Base-by-base conservation (phyloP, 202 grass and related monocot species). In the Carex arenaria region DNA sequence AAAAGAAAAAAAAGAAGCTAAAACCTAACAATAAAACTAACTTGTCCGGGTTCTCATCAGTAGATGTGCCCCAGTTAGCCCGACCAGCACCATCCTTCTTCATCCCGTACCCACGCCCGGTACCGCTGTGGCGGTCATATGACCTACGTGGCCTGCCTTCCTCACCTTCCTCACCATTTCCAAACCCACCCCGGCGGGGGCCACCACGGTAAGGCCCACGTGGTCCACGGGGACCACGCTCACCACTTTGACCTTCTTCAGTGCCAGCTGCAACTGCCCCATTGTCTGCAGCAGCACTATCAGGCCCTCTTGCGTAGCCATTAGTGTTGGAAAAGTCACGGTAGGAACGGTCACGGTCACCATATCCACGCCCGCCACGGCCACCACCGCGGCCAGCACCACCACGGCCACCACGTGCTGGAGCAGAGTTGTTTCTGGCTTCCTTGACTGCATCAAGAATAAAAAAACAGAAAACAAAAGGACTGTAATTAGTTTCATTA, bases 101-200 rank as follows among this genome's bases (percentile, higher is more conserved):
- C 89, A 93, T 90, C 69, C 82, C 94, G 17, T 86, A 94, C 6
- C 86, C 85, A 2, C 85, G 92, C 6, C 92, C 94, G 3, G 92
- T 94, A 23, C 92, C 94, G 8, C 94, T 97, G 65, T 85, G 92
- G 34, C 92, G 89, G 74, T 97, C 94, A 73, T 89, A 94, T 23
- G 87, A 14, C 40, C 92, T 84, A n/a, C 85, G 86, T 9, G 59
- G 90, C 9, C 62, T 86, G 5, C 20, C 83, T 17, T 92, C 92
- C 14, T 87, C 92, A 1, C 78, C 82, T 69, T n/a, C 59, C 84
- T 92, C 86, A 17, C 78, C 92, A 61, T 91, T 82, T 55, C 49
- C 30, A 52, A 82, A 85, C 10, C 83, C 87, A 6, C 91, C 89
- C 4, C 86, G 67, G 8, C 87, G 86, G 19, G 84, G 86, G 1